Percentiles rank a stretch among this genome's conserved stretches.
phyloP scores from a whole-genome alignment of 352 stramenopile genomes.

The Phytophthora hibernalis region DNA sequence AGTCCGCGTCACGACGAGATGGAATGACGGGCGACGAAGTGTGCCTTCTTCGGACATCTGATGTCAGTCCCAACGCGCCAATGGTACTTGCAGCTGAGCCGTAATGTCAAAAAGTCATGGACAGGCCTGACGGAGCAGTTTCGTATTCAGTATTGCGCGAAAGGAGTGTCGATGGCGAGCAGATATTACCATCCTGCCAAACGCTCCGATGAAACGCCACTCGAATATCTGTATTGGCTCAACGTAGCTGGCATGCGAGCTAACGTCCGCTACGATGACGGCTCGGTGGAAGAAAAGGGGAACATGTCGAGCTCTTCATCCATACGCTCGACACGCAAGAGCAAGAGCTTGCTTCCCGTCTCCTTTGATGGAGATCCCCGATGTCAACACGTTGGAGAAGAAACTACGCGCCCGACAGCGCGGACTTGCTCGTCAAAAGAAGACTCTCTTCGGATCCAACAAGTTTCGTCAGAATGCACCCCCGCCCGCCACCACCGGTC shows the following conservation, averaged over 20 bases:
- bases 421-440: no score
- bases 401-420: constrained; percentile 12
- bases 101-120: no score
- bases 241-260: no score
- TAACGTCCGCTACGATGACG: no score
- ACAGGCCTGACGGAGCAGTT: no score
- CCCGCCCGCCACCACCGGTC: not conserved
- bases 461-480: constrained; percentile 12
- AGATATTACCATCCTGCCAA: constrained; percentile 5
- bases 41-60: constrained; percentile 15
- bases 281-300: no score
- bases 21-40: constrained; percentile 9
- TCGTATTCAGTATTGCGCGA: constrained; percentile 24
- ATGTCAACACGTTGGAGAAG: constrained; percentile 6
- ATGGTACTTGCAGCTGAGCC: constrained; percentile 19
- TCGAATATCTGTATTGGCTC: constrained; percentile 13
- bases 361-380: constrained; percentile 2
- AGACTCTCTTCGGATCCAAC: no score
- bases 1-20: no score
- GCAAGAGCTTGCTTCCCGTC: not conserved
- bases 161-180: constrained; percentile 12
- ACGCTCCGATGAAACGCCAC: constrained; percentile 3
- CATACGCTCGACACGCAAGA: no score
- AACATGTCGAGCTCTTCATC: no score
- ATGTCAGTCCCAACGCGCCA: constrained; percentile 3